Evolutionary conservation across 495 filamentous ascomycete genomes (phyloP).

Genomic region (Chlorociboria aeruginascens): DNA sequence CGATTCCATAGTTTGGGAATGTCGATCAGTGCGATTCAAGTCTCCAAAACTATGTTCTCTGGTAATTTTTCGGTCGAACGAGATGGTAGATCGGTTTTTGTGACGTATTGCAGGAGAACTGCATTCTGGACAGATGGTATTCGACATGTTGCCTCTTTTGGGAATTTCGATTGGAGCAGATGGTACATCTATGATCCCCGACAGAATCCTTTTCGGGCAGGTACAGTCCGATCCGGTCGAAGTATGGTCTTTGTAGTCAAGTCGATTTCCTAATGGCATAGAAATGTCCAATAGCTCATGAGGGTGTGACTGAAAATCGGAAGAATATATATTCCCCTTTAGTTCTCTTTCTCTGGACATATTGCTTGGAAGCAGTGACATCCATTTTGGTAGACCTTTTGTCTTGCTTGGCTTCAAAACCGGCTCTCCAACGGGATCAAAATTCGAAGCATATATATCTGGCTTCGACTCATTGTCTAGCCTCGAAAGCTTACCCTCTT

Average conservation of each 20-base stretch:
- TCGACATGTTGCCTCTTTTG: too few species aligned
- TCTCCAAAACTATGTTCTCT: too few species aligned
- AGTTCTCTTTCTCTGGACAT: slow-evolving; percentile 7
- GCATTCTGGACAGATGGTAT: too few species aligned
- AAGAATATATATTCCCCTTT: background rate
- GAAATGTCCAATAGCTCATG: background rate
- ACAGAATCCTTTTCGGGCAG: too few species aligned
- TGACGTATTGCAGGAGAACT: too few species aligned
- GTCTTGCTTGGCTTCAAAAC: slow-evolving; percentile 30
- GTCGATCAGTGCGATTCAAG: background rate
- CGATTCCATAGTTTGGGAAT: background rate
- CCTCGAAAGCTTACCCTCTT: background rate
- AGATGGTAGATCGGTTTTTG: too few species aligned
- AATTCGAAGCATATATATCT: slow-evolving; percentile 28
- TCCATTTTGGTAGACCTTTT: slow-evolving; percentile 35
- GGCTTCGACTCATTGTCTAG: background rate
- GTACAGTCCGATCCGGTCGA: too few species aligned
- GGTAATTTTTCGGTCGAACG: too few species aligned
- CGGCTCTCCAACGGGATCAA: slow-evolving; percentile 26
- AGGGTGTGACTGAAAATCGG: background rate
- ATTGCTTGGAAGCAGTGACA: slow-evolving; percentile 25
- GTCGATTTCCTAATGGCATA: background rate
- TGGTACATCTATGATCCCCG: too few species aligned
- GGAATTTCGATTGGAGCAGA: too few species aligned
- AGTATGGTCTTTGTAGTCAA: too few species aligned